These are phyloP conservation scores for Calonectria pseudoreteaudii DNA, from an alignment of 2,329 filamentous ascomycete genomes.

Conservation along the genomic window DNA sequence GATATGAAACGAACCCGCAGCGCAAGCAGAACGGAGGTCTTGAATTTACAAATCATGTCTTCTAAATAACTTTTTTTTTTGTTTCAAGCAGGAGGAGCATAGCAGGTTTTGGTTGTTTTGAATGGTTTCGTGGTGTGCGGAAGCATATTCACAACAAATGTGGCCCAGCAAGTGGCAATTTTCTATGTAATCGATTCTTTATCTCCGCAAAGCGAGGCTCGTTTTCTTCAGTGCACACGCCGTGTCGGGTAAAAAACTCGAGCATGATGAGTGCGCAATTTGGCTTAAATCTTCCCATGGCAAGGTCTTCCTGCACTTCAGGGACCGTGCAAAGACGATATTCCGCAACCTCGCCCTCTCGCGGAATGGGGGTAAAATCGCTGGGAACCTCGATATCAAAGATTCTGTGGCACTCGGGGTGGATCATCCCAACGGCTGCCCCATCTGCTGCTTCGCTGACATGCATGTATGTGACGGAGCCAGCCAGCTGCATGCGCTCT, in stretches of 20 bases:
- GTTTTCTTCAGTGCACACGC: slow-evolving; percentile 6
- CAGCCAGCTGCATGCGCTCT: not conserved
- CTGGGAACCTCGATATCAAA: slow-evolving; percentile 12
- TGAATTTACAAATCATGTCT: not conserved
- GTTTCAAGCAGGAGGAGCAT: not conserved
- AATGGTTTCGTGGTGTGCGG: not conserved
- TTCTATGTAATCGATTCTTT: slow-evolving; percentile 6
- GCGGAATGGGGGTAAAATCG: slow-evolving; percentile 3
- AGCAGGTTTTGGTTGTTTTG: not conserved
- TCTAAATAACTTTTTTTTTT: not conserved
- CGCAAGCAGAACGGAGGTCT: not conserved
- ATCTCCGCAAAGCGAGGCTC: slow-evolving; percentile 11
- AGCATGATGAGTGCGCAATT: slow-evolving; percentile 19
- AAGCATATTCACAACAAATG: not conserved
- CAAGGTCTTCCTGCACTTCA: slow-evolving; percentile 4
- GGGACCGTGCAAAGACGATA: slow-evolving; percentile 2
- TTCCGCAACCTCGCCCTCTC: slow-evolving; percentile 15
- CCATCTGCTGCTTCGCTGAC: slow-evolving; percentile 1
- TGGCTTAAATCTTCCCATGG: slow-evolving; percentile 3
- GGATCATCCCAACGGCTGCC: not conserved
- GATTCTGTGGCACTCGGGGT: slow-evolving; percentile 13
- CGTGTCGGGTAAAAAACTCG: slow-evolving; percentile 17
- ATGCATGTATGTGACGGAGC: slow-evolving; percentile 15
- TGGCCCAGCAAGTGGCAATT: slow-evolving; percentile 10
- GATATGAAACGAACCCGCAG: not conserved